These are phyloP conservation scores for carrot (Daucus carota) DNA, from an alignment of 129 eudicot species.

Conservation along the genomic window DH1_v3.0 NC_030389.2:12568501-12569000, in stretches of 20 bases:
- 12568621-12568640: too few species aligned
- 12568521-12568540: too few species aligned
- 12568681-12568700: too few species aligned
- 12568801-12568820: slow-evolving; percentile 72
- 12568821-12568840: slow-evolving; percentile 73
- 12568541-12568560: too few species aligned
- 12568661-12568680: too few species aligned
- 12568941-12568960: not conserved
- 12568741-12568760: not conserved
- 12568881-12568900: not conserved
- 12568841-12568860: not conserved
- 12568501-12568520: too few species aligned
- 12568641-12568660: too few species aligned
- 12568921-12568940: not conserved
- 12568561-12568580: too few species aligned
- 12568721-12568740: not conserved
- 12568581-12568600: too few species aligned
- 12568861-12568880: not conserved
- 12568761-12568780: not conserved
- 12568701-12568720: not conserved
- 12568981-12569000: not conserved
- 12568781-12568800: not conserved
- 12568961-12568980: not conserved
- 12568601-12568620: too few species aligned
- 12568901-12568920: not conserved